Evolutionary conservation across 31 red algal species (phyloP).

Genomic region (Asparagopsis taxiformis): DNA sequence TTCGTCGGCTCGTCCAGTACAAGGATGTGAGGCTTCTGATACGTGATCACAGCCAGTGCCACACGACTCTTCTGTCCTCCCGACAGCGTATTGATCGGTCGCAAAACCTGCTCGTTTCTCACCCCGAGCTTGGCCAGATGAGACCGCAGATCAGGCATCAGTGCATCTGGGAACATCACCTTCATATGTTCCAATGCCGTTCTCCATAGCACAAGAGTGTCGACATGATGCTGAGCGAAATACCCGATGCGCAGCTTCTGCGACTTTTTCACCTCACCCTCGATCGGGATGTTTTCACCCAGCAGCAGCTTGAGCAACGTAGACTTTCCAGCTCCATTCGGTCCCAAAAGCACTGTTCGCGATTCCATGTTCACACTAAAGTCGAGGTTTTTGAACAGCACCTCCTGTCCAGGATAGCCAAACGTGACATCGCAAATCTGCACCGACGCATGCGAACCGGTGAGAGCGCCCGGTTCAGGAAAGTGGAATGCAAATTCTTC

Average conservation of each 20-base stretch:
- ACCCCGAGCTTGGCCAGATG: constrained; percentile 89
- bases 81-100: constrained; percentile 96
- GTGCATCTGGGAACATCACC: constrained; percentile 75
- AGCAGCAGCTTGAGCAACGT: constrained; percentile 91
- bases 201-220: constrained; percentile 80
- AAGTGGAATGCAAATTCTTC: constrained; percentile 83
- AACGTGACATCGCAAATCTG: constrained; percentile 89
- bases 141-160: constrained; percentile 64
- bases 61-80: constrained; percentile 93
- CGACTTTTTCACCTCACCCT: constrained; percentile 74
- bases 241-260: constrained; percentile 86
- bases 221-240: constrained; percentile 98
- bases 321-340: constrained; percentile 84
- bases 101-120: constrained; percentile 62
- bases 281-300: constrained; percentile 72
- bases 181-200: constrained; percentile 96
- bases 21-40: constrained; percentile 78
- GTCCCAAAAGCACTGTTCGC: constrained; percentile 77
- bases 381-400: constrained; percentile 71
- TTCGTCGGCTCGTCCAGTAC: constrained; percentile 91
- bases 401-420: constrained; percentile 58
- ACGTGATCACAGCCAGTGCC: constrained; percentile 89
- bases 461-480: constrained; percentile 82
- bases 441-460: constrained; percentile 78
- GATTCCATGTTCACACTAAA: constrained; percentile 92